Conservation (phyloP, 805 yeast genomes). For the Myxozyma melibiosi region DNA sequence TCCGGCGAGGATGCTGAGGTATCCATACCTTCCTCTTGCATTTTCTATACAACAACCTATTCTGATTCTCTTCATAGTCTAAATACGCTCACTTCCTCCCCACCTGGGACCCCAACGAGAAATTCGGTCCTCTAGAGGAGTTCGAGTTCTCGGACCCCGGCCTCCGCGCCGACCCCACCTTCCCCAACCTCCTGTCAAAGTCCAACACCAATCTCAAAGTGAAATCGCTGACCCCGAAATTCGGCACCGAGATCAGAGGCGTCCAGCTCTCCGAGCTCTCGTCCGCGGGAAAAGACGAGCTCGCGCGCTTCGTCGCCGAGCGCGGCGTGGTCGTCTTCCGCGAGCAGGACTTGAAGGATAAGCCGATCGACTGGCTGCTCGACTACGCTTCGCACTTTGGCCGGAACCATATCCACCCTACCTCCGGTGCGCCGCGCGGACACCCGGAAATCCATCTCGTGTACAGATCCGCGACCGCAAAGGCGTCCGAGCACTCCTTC, state of each 20-base stretch:
- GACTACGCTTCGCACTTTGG: conserved; percentile 68
- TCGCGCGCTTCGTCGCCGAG: conserved; percentile 67
- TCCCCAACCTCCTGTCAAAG: conserved; percentile 51
- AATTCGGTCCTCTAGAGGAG: conserved; percentile 54
- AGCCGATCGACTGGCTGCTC: conserved; percentile 36
- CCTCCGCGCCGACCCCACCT: conserved; percentile 56
- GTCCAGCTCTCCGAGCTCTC: conserved; percentile 58
- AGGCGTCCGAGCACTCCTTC: conserved; percentile 23
- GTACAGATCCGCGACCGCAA: conserved; percentile 54
- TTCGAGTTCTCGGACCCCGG: conserved; percentile 66
- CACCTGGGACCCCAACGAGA: conserved; percentile 62
- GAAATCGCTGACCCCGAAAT: conserved; percentile 61
- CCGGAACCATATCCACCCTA: conserved; percentile 69
- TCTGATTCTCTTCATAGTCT: neutral
- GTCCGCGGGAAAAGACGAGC: conserved; percentile 59
- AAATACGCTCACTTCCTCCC: conserved; percentile 51
- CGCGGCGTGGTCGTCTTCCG: conserved; percentile 69
- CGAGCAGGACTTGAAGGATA: conserved; percentile 61
- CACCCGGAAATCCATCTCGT: conserved; percentile 65
- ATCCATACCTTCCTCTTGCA: neutral
- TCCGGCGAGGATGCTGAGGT: conserved; percentile 23
- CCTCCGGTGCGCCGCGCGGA: conserved; percentile 66
- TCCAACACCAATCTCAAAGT: conserved; percentile 37
- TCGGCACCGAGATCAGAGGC: conserved; percentile 67
- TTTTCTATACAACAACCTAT: neutral